Base-by-base conservation (phyloP, 768 basidiomycete species). In the Pleurotus platypus region DNA sequence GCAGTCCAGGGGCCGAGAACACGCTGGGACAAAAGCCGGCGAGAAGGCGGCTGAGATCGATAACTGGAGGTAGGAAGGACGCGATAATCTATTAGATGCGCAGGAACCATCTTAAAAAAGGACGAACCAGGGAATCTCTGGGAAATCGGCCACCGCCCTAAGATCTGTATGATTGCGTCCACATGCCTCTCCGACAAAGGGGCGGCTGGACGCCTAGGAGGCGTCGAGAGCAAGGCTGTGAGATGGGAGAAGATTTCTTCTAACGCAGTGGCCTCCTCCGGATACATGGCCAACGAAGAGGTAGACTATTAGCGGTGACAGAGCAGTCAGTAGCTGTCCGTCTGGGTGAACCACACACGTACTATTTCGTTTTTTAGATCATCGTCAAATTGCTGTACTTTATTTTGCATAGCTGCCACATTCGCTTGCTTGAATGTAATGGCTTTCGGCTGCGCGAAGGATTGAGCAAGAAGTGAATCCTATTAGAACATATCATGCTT, bases 341-440 rank as follows among this genome's bases (percentile, higher is more conserved):
- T 35, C 30, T 35, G 30, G 8, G 9, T 9, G 8, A 15, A 26
- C 2, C 43, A 22, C 0, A 4, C 13, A 60, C 88, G 62, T 65
- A 94, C 91, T 53, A 85, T 86, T 66, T 90, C 87, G 59, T 82
- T 73, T 55, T 77, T 79, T 38, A 94, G 71, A 16, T 71, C 79
- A 45, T 88, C 83, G 62, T 92, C 80, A 49, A 94, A 86, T 66
- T 94, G 87, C 59, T 80, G 78, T 16, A 93, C 64, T 70, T 95
- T 95, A 18, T 78, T 77, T 64, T 84, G 85, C 85, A 95, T 91
- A 15, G 90, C 90, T 18, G 77, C 64, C 24, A 95, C 79, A 67
- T 81, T 83, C 2, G 86, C 91, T 75, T 93, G 90, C 61, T 90
- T 92, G 77, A 98, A 96, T n/a, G 80, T 75, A 16, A 92, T 79